These are phyloP conservation scores for Austropuccinia psidii DNA, from an alignment of 1,284 basidiomycete genomes.

Conservation along the genomic window DNA sequence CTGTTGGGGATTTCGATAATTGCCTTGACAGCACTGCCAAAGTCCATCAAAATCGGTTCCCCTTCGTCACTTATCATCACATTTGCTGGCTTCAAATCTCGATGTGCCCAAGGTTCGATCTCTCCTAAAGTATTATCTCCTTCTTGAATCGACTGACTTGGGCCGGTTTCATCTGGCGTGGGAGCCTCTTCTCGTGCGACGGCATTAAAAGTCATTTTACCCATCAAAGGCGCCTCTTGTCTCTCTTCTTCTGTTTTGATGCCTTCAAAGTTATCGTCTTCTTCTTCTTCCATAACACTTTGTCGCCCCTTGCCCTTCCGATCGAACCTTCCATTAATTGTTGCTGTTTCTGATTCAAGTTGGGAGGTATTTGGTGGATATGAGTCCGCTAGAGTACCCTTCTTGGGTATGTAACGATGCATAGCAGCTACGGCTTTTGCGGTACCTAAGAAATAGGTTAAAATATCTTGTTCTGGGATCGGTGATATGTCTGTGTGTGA, in stretches of 20 bases:
- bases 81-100: conserved; percentile 40
- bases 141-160: background rate
- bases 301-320: conserved; percentile 16
- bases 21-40: conserved; percentile 46
- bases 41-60: conserved; percentile 46
- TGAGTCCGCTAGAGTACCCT: conserved; percentile 38
- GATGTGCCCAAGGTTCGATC: conserved; percentile 23
- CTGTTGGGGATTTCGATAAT: conserved; percentile 43
- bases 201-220: background rate
- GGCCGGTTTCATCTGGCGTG: background rate
- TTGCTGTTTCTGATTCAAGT: background rate
- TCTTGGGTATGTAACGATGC: conserved; percentile 41
- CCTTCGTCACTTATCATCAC: conserved; percentile 45
- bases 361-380: conserved; percentile 5
- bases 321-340: too few relatives aligned
- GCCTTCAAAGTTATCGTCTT: conserved; percentile 15
- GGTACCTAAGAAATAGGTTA: conserved; percentile 45
- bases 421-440: conserved; percentile 45
- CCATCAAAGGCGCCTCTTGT: conserved; percentile 28
- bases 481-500: conserved; percentile 43
- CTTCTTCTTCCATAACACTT: conserved; percentile 12
- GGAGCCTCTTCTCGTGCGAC: background rate
- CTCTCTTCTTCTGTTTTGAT: conserved; percentile 26
- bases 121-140: background rate
- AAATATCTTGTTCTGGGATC: conserved; percentile 45